A percentile compares a stretch with the other conserved stretches of the same genome.
These are phyloP conservation scores for Calonectria montana DNA, from an alignment of 2,329 filamentous ascomycete genomes.

Conservation along the genomic window DNA sequence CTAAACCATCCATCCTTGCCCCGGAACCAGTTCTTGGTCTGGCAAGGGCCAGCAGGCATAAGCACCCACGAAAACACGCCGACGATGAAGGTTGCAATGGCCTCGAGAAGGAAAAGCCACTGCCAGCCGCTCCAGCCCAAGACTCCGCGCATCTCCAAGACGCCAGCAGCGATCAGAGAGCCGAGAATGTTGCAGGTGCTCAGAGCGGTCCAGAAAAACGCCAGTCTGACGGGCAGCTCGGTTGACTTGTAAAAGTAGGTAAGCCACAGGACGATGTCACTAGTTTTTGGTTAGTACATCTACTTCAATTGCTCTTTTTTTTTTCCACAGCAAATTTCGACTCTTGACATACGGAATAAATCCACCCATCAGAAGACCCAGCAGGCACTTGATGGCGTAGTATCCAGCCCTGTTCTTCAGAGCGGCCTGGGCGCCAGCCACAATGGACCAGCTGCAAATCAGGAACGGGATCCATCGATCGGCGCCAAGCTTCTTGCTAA, in stretches of 20 bases:
- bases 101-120: conserved; percentile 65
- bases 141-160: conserved; percentile 52
- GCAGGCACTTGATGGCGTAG: conserved; percentile 54
- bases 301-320: too few species aligned
- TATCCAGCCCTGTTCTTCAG: conserved; percentile 51
- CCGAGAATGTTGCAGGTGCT: conserved; percentile 64
- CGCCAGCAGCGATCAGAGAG: conserved; percentile 60
- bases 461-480: conserved; percentile 58
- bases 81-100: conserved; percentile 53
- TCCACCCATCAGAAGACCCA: conserved; percentile 61
- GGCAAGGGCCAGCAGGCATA: conserved; percentile 59
- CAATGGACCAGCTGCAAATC: conserved; percentile 54
- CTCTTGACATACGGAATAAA: conserved; percentile 57
- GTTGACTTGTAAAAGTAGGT: conserved; percentile 81
- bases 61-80: conserved; percentile 57
- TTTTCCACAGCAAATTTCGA: background rate
- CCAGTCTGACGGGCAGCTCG: conserved; percentile 75
- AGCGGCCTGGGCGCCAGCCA: conserved; percentile 52
- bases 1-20: conserved; percentile 71
- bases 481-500: conserved; percentile 63
- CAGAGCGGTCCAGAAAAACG: conserved; percentile 77
- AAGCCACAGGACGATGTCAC: conserved; percentile 70
- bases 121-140: conserved; percentile 53
- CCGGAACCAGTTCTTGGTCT: conserved; percentile 67
- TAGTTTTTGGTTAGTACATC: background rate